These are phyloP conservation scores for Neurospora intermedia DNA, from an alignment of 495 filamentous ascomycete genomes.

Conservation along the genomic window DNA sequence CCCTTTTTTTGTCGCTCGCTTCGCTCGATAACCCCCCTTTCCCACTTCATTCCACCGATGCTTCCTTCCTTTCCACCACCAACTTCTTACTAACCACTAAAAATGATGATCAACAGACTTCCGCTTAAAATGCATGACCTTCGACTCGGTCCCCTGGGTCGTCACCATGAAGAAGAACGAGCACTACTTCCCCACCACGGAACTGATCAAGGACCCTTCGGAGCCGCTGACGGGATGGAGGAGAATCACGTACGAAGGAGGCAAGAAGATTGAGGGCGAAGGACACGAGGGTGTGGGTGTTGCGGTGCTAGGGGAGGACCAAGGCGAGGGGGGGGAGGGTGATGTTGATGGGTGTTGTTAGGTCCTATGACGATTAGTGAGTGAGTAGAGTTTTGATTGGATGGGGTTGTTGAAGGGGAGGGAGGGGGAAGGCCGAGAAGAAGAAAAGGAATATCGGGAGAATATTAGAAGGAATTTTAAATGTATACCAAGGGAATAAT, in stretches of 20 bases:
- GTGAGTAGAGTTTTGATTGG: background rate
- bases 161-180: slow-evolving; percentile 99
- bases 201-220: slow-evolving; percentile 64
- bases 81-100: background rate
- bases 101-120: no score
- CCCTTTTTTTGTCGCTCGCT: background rate
- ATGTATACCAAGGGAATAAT: no score
- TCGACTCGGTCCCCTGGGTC: slow-evolving; percentile 95
- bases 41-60: no score
- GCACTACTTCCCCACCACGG: slow-evolving; percentile 92
- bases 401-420: background rate
- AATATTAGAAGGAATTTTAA: no score
- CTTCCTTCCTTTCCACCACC: no score
- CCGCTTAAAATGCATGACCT: slow-evolving; percentile 85
- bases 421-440: no score
- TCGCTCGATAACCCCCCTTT: background rate
- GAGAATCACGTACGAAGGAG: slow-evolving; percentile 58
- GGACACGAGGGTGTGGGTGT: slow-evolving; percentile 29
- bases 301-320: slow-evolving; percentile 11
- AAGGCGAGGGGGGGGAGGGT: slow-evolving; percentile 10
- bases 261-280: slow-evolving; percentile 40
- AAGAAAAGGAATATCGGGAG: no score
- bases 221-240: slow-evolving; percentile 53
- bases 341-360: slow-evolving; percentile 3
- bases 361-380: background rate